phyloP scores from a whole-genome alignment of 352 stramenopile genomes.

The Globisporangium cystogenes region DNA sequence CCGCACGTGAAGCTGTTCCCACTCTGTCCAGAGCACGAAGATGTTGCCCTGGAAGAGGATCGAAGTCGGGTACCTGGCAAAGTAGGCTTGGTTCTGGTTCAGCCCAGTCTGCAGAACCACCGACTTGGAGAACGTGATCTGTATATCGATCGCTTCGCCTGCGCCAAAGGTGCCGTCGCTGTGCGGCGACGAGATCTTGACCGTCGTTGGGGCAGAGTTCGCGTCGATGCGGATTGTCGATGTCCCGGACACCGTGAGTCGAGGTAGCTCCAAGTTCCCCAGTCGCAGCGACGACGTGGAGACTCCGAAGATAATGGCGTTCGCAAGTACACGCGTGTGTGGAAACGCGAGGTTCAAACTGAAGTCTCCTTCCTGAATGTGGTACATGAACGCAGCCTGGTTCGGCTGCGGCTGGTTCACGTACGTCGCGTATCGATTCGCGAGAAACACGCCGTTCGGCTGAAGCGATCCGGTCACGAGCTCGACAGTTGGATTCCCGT shows the following conservation, averaged over 20 bases:
- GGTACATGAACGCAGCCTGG: slow-evolving; percentile 62
- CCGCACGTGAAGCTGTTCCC: slow-evolving; percentile 21
- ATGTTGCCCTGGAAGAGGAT: slow-evolving; percentile 35
- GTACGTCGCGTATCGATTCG: slow-evolving; percentile 43
- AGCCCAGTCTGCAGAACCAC: slow-evolving; percentile 57
- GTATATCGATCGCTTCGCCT: slow-evolving; percentile 62
- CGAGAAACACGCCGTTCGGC: slow-evolving; percentile 30
- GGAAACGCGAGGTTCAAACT: slow-evolving; percentile 55
- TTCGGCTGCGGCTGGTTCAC: slow-evolving; percentile 34
- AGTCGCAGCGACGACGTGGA: slow-evolving; percentile 36
- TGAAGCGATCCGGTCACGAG: slow-evolving; percentile 54
- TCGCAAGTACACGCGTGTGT: slow-evolving; percentile 28
- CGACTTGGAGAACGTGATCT: slow-evolving; percentile 60
- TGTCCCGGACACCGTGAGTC: slow-evolving; percentile 23
- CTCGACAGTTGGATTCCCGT: slow-evolving; percentile 38
- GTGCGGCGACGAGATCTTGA: slow-evolving; percentile 51
- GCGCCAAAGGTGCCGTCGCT: slow-evolving; percentile 40
- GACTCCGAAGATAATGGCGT: slow-evolving; percentile 33
- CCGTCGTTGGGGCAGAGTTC: slow-evolving; percentile 45
- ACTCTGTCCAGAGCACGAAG: slow-evolving; percentile 69
- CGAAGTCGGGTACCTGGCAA: slow-evolving; percentile 33
- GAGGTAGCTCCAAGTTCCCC: slow-evolving; percentile 26
- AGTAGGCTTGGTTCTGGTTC: slow-evolving; percentile 50
- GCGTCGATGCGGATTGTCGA: slow-evolving; percentile 41
- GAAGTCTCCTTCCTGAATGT: slow-evolving; percentile 42